Base-by-base conservation (phyloP, 2,329 filamentous ascomycete genomes). In the Septoria petroselini region DNA sequence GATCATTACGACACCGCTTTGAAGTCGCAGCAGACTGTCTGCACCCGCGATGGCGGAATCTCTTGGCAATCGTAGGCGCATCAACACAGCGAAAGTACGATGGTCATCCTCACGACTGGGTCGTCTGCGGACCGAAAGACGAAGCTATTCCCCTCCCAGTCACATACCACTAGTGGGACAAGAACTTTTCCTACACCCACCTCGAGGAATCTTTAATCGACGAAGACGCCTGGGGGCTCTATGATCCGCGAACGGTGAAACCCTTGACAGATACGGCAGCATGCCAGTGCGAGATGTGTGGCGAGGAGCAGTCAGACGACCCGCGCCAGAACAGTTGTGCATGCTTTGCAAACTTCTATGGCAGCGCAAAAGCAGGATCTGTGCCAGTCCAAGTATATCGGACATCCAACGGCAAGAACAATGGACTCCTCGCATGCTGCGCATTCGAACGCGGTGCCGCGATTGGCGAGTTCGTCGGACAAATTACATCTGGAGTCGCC, bases 401-500 rank as follows among this genome's bases (percentile, higher is more conserved):
- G 14, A 81, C 77, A 0, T 61, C 70, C 0, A 73, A 75, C 43
- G 77, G 76, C 4, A 76, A 75, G 43, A 79, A 79, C 58, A 81
- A 81, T 47, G 78, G 78, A 0, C 68, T 81, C 1, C 49, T 73
- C 27, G 74, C 75, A 1, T 63, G 72, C 53, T 65, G 69, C 57
- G 63, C 73, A 3, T 78, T 81, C 46, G 76, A 79, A 37, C 69
- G 75, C 25, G 78, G 79, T 8, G 66, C 69, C 1, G 76, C 76
- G 0, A 71, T 81, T 12, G 77, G 76, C 2, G 78, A 81, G 60
- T 80, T 81, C 49, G 71, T 80, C 4, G 79, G 79, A 2, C 62
- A 77, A 19, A 69, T 81, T 25, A 81, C 78, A 1, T 75, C 73
- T 44, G 77, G 73, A 2, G 65, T 81, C 7, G 63, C 70, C 5